Base-by-base conservation (phyloP, 2,329 filamentous ascomycete genomes). In the Sporothrix pallida region DNA sequence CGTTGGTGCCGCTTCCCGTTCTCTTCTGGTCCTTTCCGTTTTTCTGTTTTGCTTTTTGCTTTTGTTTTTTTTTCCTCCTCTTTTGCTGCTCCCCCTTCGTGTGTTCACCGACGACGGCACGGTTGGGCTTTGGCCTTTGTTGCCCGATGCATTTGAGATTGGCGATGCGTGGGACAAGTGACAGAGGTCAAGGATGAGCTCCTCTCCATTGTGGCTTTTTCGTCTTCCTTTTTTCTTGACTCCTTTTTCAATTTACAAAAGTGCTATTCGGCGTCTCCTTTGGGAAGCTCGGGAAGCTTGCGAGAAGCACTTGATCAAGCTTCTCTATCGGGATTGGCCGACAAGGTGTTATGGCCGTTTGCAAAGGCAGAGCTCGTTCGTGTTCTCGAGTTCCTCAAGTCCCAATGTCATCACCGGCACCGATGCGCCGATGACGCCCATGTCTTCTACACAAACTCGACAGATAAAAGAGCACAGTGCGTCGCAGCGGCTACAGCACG, bases 1-100 rank as follows among this genome's bases (percentile, higher is more conserved):
- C n/a, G 52, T 26, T 56, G 52, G 52, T 56, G 60, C 60, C 60
- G 58, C 60, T 20, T 63, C 37, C 60, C 37, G 62, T 48, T 58
- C 31, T 37, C 31, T 37, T 7, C 31, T 37, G 31, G 31, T 37
- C 31, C 31, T 37, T 37, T 37, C 31, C 31, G 31, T 5, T 5
- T 37, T 37, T 37, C 2, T 37, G 31, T 7, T 7, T 37, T 37
- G 4, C 31, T 37, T 37, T 37, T 37, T 37, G 31, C 31, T 6
- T 37, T 37, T 26, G 23, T 26, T 26, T 26, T 26, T 26, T 26
- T 26, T 26, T 26, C 48, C 48, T 50, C 48, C 48, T 17, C 13
- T 50, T 50, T 13, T 60, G 56, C 56, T 60, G 56, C 56, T 60
- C 56, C 62, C 62, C 62, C 42, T 48, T 67, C 20, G 62, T 44